Base-by-base conservation (phyloP, 352 stramenopile genomes). In the Peronospora belbahrii region DNA sequence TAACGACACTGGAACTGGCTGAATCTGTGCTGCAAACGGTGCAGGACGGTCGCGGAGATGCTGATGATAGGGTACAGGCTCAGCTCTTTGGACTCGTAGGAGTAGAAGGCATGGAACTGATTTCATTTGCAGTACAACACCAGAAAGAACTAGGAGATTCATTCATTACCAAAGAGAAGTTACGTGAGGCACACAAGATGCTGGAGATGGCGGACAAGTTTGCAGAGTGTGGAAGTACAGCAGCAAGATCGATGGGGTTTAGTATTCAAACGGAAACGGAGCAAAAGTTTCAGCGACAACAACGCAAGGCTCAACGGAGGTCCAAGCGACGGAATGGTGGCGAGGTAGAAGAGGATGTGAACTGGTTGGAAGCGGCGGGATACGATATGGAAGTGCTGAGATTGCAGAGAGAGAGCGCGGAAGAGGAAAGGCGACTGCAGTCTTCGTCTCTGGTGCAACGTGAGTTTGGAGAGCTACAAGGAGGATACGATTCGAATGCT, bases 41-140 rank as follows among this genome's bases (percentile, higher is more conserved):
- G 13, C 67, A 78, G 28, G 69, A 79, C 15, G 67, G 67, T 51
- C 50, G 39, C 24, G 54, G 56, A 22, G 68, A 87, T 47, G 60
- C 68, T 1, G 77, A 92, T 39, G 61, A 62, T 6, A 62, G n/a
- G n/a, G n/a, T 85, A 14, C 77, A 89, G 42, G 62, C 68, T 56
- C 77, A 87, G 41, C 65, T 93, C 36, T 93, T 93, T 43, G 71
- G 78, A 2, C 78, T 93, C 32, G 72, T 93, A 1, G 81, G 81
- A n/a, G 77, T 87, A 13, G 78, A 93, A 37, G 78, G 81, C 52
- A 86, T 93, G 74, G 78, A 89, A 24, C 50, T 93, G 9, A 93
- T 93, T 44, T 67, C 79, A 8, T 88, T 90, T 38, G 68, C 74
- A 25, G 58, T 87, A 27, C 74, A 86, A 46, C 66, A 84, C 23